phyloP scores from a whole-genome alignment of 192 early-diverging fungal species.

The Allomyces macrogynus region DNA sequence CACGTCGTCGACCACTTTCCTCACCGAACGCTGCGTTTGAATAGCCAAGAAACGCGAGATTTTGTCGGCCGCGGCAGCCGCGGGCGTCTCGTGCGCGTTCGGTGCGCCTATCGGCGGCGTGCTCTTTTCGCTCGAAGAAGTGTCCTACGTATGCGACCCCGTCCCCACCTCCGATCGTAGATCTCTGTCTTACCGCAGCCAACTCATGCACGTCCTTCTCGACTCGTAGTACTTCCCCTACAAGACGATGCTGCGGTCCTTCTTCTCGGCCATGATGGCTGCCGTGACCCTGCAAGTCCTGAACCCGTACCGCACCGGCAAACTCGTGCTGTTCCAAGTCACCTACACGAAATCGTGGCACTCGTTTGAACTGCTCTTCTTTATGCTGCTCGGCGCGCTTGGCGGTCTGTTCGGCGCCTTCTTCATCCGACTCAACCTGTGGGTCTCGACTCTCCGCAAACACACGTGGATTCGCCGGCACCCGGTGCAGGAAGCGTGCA shows the following conservation, averaged over 20 bases:
- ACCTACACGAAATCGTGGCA: constrained; percentile 77
- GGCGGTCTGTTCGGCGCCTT: constrained; percentile 62
- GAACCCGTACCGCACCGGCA: constrained; percentile 64
- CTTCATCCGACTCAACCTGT: constrained; percentile 50
- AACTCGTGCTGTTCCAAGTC: constrained; percentile 66
- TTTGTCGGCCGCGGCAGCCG: constrained; percentile 73
- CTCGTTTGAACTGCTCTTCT: constrained; percentile 75
- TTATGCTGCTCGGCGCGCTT: constrained; percentile 58
- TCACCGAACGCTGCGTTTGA: background rate
- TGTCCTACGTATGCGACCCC: constrained; percentile 49
- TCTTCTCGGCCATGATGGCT: constrained; percentile 83
- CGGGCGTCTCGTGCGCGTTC: constrained; percentile 87
- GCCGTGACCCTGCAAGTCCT: constrained; percentile 60
- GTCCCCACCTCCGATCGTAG: constrained; percentile 18
- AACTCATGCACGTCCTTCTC: constrained; percentile 6
- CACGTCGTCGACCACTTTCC: background rate
- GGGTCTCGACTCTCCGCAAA: constrained; percentile 54
- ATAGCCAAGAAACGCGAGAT: constrained; percentile 79
- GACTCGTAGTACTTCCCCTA: constrained; percentile 65
- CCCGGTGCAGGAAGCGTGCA: constrained; percentile 54
- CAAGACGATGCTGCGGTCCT: constrained; percentile 83
- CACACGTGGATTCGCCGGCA: constrained; percentile 39
- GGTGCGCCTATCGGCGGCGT: constrained; percentile 94
- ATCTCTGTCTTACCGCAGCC: constrained; percentile 1
- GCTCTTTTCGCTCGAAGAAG: constrained; percentile 79